Base-by-base conservation (phyloP, 345 rosid species). In the Stellera chamaejasme region DNA sequence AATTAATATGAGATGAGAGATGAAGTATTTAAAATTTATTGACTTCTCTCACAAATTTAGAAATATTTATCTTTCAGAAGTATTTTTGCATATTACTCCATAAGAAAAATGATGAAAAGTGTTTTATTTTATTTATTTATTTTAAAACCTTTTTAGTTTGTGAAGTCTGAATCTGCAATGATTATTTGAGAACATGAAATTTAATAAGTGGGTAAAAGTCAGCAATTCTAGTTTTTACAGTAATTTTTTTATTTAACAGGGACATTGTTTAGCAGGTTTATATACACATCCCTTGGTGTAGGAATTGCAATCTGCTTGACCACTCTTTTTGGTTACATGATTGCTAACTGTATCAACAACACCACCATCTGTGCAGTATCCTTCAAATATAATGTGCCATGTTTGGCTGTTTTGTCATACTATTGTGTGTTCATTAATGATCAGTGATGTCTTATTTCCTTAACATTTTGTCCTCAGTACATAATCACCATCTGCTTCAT, bases 241-340 rank as follows among this genome's bases (percentile, higher is more conserved):
- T 19, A 19, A 19, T 19, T 19, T 19, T 19, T 19, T 19, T 19
- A 19, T 19, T 19, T 15, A 23, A 4, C 10, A 5, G 11, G 50
- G 48, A 14, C 19, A 59, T 11, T 23, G 43, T 61, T 52, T 56
- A 49, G 52, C 89, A 82, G 89, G 89, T 82, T 82, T 58, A 79
- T 82, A 52, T 59, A 52, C 58, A 27, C 78, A 45, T 73, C 74
- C 59, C 65, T 69, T 0, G 81, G 71, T 1, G 70, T 73, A 13
- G 89, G 89, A 25, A 82, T 82, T 2, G 68, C 70, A 2, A 76
- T 72, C 25, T 75, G 75, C 70, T 74, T 79, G 68, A 77, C 67
- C 73, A 71, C 81, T n/a, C 3, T 82, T 25, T 49, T 54, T 32
- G 79, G 89, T 27, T 59, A 71, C 55, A 16, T 54, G 48, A 59